Evolutionary conservation across 1,284 basidiomycete genomes (phyloP), one percentile per base, ranked within the genome.

Genomic region (Puccinia polysora): DNA sequence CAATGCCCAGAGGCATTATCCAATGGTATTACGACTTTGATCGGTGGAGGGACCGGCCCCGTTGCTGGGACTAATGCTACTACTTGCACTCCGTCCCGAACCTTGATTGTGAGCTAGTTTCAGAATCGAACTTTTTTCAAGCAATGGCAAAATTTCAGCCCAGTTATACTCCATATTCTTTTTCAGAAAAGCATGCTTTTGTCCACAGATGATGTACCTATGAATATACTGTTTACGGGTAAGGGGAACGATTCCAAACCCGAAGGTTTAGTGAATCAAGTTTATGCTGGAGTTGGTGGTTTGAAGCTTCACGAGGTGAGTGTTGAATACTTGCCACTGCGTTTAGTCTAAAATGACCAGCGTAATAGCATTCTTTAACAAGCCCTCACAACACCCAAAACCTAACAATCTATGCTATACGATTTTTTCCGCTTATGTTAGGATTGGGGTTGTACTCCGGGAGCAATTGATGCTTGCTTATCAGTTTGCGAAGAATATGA

Each of bases 401-500:
- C 7, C 6, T n/a, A 5, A 32, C 20, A 55, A 28, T 58, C n/a
- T 8, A 23, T 45, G 43, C 32, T 28, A n/a, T 15, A 34, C 14
- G 25, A 38, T 45, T 14, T 4, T 53, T 40, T 25, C 30, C 36
- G 49, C 23, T 30, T 30, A 50, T n/a, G 10, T 14, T 60, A 81
- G 79, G 96, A 99, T 80, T 99, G 96, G 96, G 96, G 96, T 4
- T 85, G 87, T 23, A 97, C 94, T 1, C 95, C 95, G 0, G 87
- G 86, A 15, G 86, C 86, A 0, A 97, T 98, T 77, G 83, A 84
- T 75, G 88, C 85, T 59, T 88, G 87, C 74, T 83, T 99, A 74
- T 86, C 87, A 72, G 85, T 97, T 18, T 94, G 85, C 1, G 92
- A 98, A 78, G 85, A 91, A 76, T 94, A 90, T 79, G 96, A 99